phyloP scores from a whole-genome alignment of 176 grass and related monocot genomes.

The Dactylis glomerata region DNA sequence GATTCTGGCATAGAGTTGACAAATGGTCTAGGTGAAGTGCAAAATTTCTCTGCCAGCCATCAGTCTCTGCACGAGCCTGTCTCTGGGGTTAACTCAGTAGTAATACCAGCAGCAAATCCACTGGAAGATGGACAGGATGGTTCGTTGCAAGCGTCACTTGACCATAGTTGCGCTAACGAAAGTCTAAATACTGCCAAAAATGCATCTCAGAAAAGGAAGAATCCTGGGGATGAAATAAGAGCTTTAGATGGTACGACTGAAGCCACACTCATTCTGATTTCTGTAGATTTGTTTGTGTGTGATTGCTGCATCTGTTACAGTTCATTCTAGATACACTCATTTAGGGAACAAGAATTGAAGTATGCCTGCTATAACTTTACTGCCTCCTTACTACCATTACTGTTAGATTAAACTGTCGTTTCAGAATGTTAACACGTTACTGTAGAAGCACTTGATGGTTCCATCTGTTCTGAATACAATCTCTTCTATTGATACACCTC shows the following conservation, averaged over 20 bases:
- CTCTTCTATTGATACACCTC: too few species aligned
- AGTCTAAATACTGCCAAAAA: background rate
- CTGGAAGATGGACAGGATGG: constrained; percentile 39
- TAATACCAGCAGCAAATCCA: constrained; percentile 16
- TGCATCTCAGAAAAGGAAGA: constrained; percentile 27
- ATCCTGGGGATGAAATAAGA: constrained; percentile 16
- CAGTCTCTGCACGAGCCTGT: constrained; percentile 23
- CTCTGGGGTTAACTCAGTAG: constrained; percentile 27
- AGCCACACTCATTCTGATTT: background rate
- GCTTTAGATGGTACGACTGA: constrained; percentile 16
- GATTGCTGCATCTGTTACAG: background rate
- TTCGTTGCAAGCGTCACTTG: constrained; percentile 35
- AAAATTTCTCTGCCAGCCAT: constrained; percentile 25
- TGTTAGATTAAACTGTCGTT: background rate
- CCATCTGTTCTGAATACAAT: too few species aligned
- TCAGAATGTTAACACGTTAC: constrained; percentile 1
- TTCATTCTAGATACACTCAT: background rate
- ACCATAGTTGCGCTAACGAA: constrained; percentile 5
- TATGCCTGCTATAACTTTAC: background rate
- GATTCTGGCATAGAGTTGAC: background rate
- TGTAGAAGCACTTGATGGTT: background rate
- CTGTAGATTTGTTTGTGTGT: constrained; percentile 7
- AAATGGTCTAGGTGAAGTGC: constrained; percentile 35
- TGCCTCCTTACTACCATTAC: background rate
- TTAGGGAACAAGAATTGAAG: background rate